These are phyloP conservation scores for Trichoderma polysporum DNA, from an alignment of 2,329 filamentous ascomycete species.

Conservation along the genomic window DNA sequence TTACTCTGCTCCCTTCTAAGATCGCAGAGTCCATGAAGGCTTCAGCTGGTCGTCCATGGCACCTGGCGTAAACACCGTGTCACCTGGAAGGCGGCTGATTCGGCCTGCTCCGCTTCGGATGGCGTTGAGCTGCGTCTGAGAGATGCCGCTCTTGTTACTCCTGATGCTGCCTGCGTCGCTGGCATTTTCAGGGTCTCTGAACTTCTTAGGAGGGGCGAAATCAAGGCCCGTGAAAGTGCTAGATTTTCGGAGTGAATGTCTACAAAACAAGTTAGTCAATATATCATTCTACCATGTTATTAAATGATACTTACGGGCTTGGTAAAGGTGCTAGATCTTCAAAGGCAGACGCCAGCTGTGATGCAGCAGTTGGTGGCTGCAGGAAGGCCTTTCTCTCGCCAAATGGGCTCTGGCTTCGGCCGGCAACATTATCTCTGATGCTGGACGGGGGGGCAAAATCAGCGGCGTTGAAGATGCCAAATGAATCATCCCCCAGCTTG, in stretches of 20 bases:
- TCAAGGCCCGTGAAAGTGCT: slow-evolving; percentile 76
- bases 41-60: slow-evolving; percentile 62
- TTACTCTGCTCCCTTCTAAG: slow-evolving; percentile 27
- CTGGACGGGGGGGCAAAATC: slow-evolving; percentile 83
- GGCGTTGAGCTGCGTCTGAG: slow-evolving; percentile 64
- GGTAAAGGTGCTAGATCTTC: slow-evolving; percentile 84
- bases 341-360: slow-evolving; percentile 78
- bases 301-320: slow-evolving; percentile 71
- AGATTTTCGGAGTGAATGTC: slow-evolving; percentile 73
- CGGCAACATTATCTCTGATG: slow-evolving; percentile 66
- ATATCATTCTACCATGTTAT: background rate
- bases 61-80: slow-evolving; percentile 74
- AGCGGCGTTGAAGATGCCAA: slow-evolving; percentile 65
- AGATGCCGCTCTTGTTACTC: slow-evolving; percentile 72
- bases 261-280: slow-evolving; percentile 38
- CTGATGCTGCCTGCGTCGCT: slow-evolving; percentile 66
- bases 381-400: slow-evolving; percentile 71
- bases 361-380: slow-evolving; percentile 68
- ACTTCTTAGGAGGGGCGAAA: slow-evolving; percentile 75
- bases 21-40: slow-evolving; percentile 58
- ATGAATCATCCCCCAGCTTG: slow-evolving; percentile 77
- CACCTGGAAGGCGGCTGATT: slow-evolving; percentile 78
- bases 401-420: slow-evolving; percentile 63
- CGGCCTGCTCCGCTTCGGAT: slow-evolving; percentile 83
- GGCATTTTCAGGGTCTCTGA: slow-evolving; percentile 61